Evolutionary conservation across 2,329 filamentous ascomycete species (phyloP).

Genomic region (Falciphora oryzae): DNA sequence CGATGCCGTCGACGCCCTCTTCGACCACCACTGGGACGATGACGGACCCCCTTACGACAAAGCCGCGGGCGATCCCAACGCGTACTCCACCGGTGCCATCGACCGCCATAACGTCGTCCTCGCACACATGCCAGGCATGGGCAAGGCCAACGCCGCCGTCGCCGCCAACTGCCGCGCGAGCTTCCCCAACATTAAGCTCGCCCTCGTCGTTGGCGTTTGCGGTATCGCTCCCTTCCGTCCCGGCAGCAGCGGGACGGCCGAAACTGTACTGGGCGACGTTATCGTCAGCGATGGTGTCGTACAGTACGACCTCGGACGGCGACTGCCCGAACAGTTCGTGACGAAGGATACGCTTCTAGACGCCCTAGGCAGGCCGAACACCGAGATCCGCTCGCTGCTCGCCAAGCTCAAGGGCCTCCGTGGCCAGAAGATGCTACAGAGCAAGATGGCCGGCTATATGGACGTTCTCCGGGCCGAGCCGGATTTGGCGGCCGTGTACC

Average conservation of each 20-base stretch:
- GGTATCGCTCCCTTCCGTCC: neutral
- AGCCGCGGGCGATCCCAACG: slow-evolving; percentile 22
- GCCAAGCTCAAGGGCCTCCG: slow-evolving; percentile 11
- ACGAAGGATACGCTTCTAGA: slow-evolving; percentile 16
- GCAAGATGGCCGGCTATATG: slow-evolving; percentile 9
- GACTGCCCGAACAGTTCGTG: slow-evolving; percentile 16
- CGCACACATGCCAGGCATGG: slow-evolving; percentile 13
- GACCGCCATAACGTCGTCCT: slow-evolving; percentile 9
- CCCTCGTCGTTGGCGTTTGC: neutral
- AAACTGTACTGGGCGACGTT: slow-evolving; percentile 21
- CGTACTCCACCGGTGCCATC: slow-evolving; percentile 20
- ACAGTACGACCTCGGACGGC: slow-evolving; percentile 19
- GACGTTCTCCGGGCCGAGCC: neutral
- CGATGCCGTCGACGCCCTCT: slow-evolving; percentile 17
- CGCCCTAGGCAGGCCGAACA: slow-evolving; percentile 13
- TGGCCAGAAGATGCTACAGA: slow-evolving; percentile 8
- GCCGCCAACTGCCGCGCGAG: slow-evolving; percentile 14
- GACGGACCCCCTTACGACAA: slow-evolving; percentile 23
- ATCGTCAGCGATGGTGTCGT: slow-evolving; percentile 17
- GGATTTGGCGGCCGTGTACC: slow-evolving; percentile 13
- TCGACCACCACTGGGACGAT: slow-evolving; percentile 19
- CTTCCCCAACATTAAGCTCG: slow-evolving; percentile 15
- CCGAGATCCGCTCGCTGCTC: slow-evolving; percentile 14
- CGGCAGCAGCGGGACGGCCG: neutral
- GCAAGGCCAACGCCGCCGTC: slow-evolving; percentile 13